Conservation (phyloP, 1,284 basidiomycete genomes). For the Singerocomus inundabilis region DNA sequence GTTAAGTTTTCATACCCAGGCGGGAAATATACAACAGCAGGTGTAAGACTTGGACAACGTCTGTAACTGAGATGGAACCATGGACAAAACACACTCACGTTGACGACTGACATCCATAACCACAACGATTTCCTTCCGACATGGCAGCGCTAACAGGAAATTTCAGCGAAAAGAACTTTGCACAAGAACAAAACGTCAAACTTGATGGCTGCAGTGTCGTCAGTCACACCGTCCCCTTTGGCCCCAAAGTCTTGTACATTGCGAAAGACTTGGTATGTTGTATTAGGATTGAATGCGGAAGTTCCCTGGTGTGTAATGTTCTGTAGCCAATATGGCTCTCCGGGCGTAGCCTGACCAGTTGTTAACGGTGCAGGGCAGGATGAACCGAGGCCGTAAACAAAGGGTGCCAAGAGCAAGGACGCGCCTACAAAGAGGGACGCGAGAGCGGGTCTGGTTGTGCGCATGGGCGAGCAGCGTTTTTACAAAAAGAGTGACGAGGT, state of each 20-base stretch:
- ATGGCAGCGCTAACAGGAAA: constrained; percentile 26
- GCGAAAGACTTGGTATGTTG: constrained; percentile 62
- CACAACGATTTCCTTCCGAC: constrained; percentile 30
- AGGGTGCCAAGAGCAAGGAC: constrained; percentile 14
- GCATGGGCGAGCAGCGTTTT: neutral
- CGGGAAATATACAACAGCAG: constrained; percentile 34
- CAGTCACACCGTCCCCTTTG: constrained; percentile 30
- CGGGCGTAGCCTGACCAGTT: constrained; percentile 50
- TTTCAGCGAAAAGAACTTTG: constrained; percentile 4
- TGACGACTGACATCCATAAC: constrained; percentile 28
- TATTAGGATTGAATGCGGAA: constrained; percentile 56
- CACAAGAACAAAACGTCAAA: constrained; percentile 7
- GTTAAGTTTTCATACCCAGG: constrained; percentile 20
- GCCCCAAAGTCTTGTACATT: constrained; percentile 34
- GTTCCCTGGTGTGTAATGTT: constrained; percentile 68
- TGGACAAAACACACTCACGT: constrained; percentile 25
- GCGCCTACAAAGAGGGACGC: constrained; percentile 13
- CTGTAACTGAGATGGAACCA: neutral
- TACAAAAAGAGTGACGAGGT: constrained; percentile 3
- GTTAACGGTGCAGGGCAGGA: constrained; percentile 43
- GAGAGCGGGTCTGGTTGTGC: constrained; percentile 19
- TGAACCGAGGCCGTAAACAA: constrained; percentile 42
- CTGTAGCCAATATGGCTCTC: constrained; percentile 69
- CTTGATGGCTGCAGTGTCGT: constrained; percentile 35
- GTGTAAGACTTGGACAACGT: constrained; percentile 27